Evolutionary conservation across 2,329 filamentous ascomycete species (phyloP), one percentile per base, ranked within the genome.

Genomic region (Fusarium humuli): DNA sequence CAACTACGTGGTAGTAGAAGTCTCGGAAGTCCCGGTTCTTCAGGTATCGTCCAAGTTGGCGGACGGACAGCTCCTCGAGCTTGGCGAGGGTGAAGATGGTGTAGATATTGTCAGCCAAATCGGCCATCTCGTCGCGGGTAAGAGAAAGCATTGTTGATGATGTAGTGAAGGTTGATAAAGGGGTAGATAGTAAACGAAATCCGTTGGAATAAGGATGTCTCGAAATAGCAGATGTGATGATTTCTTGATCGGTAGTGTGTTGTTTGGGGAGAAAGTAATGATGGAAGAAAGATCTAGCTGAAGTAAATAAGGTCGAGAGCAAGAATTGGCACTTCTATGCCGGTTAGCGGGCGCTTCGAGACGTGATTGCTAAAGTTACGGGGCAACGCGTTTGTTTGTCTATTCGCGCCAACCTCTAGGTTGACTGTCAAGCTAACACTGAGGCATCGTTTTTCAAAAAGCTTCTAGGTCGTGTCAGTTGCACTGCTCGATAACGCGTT

Each of bases 371-470:
- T 6, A 5, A 44, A 44, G 41, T 44, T 44, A 44, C 22, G 20
- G 41, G 41, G 20, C 22, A 44, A 44, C 41, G 41, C 41, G 41
- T 25, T 44, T 44, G 41, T 44, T 44, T 25, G 41, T 25, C 20
- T 4, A 3, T 44, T 22, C 20, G 9, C 20, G 41, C 20, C 41
- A 23, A 25, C 41, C 41, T 44, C 41, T 16, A 44, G 41, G 41
- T 22, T 23, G 22, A 8, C 13, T 44, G 18, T 22, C 3, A 10
- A 25, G 16, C 34, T 37, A 25, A 3, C 7, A 11, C 10, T 6
- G 11, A 18, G 5, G 16, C 22, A 23, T 16, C 13, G 1, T 0
- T 1, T 18, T 23, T 16, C 0, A 1, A 18, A 4, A 44, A 3
- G 4, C 13, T 4, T 23, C 14, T 9, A 7, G 20, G 18, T n/a